Base-by-base conservation (phyloP, 1,284 basidiomycete genomes). In the Mrakiaceae sp. region DNA sequence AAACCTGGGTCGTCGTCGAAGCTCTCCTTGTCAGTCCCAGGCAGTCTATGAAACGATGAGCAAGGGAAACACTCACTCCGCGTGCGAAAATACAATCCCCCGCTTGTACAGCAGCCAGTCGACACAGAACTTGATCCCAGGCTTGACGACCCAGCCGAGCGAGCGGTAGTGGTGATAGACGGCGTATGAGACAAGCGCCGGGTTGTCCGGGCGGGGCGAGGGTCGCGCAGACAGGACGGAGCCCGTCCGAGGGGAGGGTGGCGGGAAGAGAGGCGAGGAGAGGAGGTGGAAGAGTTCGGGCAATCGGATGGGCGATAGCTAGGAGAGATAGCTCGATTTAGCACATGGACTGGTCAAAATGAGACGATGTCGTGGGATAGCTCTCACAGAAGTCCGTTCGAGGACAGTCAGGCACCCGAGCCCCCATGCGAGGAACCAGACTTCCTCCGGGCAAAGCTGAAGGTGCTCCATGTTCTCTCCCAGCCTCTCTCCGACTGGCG, bases 111-210 rank as follows among this genome's bases (percentile, higher is more conserved):
- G 78, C 12, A 99, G 81, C 78, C 88, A 91, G 72, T 99, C 96
- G 53, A 88, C 88, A 72, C 93, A 97, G 76, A 99, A 99, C 77
- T 99, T 99, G 79, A 96, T 86, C 3, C 96, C 96, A 40, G 84
- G 85, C 75, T 94, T 92, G 67, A 97, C 87, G 14, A 97, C 89
- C 96, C 96, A 98, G n/a, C 96, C 96, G 4, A 98, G 81, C 2
- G 93, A 92, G 27, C 95, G 85, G 74, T 90, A 98, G 76, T 98
- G 92, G 74, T 98, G 95, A 73, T 95, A 97, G 6, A 84, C 85
- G 59, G 87, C 85, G 72, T 98, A 99, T 70, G 90, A 83, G 49
- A 98, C 80, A 48, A 99, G 78, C 77, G 97, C 93, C 0, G 94
- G 93, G 73, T 96, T 96, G 78, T 98, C 94, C 58, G 79, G 77